Conservation (phyloP, 2,329 filamentous ascomycete species). For the Monilinia vaccinii-corymbosi region DNA sequence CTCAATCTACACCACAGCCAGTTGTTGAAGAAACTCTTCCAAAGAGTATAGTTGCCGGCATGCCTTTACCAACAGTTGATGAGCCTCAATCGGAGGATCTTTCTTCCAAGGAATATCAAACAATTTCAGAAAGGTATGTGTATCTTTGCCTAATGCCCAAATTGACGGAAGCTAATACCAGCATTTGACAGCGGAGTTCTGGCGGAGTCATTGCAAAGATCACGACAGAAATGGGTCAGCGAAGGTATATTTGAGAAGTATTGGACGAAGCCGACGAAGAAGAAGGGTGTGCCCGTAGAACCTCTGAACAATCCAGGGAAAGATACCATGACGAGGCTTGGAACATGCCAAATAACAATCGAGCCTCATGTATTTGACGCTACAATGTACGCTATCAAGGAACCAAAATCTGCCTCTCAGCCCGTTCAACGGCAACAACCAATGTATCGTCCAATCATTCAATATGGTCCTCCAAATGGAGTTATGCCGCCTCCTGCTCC, state of each 20-base stretch:
- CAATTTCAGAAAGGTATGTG: slow-evolving; percentile 59
- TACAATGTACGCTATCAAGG: slow-evolving; percentile 63
- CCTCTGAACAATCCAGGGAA: slow-evolving; percentile 55
- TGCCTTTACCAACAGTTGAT: slow-evolving; percentile 63
- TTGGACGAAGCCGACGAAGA: slow-evolving; percentile 65
- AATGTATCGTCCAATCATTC: slow-evolving; percentile 47
- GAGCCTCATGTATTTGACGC: slow-evolving; percentile 76
- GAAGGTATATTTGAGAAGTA: slow-evolving; percentile 69
- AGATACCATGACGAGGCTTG: slow-evolving; percentile 64
- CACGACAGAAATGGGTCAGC: slow-evolving; percentile 62
- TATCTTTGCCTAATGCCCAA: background rate
- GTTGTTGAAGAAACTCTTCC: slow-evolving; percentile 43
- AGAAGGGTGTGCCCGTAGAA: slow-evolving; percentile 56
- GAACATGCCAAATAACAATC: slow-evolving; percentile 63
- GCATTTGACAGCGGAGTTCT: slow-evolving; percentile 54
- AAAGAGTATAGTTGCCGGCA: slow-evolving; percentile 51
- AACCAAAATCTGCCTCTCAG: slow-evolving; percentile 32
- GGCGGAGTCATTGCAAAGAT: slow-evolving; percentile 62
- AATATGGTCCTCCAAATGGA: slow-evolving; percentile 57
- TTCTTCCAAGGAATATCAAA: slow-evolving; percentile 58
- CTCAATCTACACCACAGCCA: slow-evolving; percentile 13
- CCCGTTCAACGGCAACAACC: slow-evolving; percentile 29
- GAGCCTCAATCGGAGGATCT: slow-evolving; percentile 57
- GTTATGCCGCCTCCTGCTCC: slow-evolving; percentile 48
- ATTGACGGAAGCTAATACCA: slow-evolving; percentile 9